Base-by-base conservation (phyloP, 1,139 yeast species). In the Suhomyces coccinellae region DNA sequence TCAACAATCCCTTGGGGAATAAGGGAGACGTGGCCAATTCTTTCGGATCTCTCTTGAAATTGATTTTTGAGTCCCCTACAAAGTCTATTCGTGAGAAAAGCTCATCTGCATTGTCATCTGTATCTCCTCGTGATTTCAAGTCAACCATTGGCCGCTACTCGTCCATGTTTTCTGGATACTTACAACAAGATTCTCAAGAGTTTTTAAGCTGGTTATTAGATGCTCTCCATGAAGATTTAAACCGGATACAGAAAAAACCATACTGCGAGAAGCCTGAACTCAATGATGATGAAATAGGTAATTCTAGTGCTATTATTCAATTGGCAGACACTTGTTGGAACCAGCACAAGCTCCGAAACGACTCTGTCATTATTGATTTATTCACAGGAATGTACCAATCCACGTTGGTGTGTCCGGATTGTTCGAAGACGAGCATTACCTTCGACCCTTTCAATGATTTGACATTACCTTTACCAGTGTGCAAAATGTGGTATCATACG, bases 161-260 rank as follows among this genome's bases (percentile, higher is more conserved):
- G 36, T 79, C 85, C 1, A 80, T 88, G 80, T 93, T 93, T 69
- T 78, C 89, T 0, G 97, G 96, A 0, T 90, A 86, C 57, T 82
- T 80, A 54, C 99, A 93, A 63, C 99, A 93, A 61, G 99, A 93
- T 62, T 88, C 98, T 1, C 99, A 93, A 63, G 99, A 93, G 62
- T 86, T 93, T 58, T 71, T 93, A 45, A 91, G 97, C 34, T 93
- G 89, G 76, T 66, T 93, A 34, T 71, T 93, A 36, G 99, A 93
- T 66, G 95, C 96, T 6, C 73, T 93, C 37, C 99, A 93, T 59
- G 99, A 93, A 62, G 99, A 93, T 64, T 74, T 93, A 55, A 93
- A 93, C 59, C 73, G 97, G 45, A 85, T 93, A 30, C 64, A 79
- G 13, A 70, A 85, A 39, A 93, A 93, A 58, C 98, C 98, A 1